Evolutionary conservation across 1,139 yeast species (phyloP), one percentile per base, ranked within the genome.

Genomic region (Spathaspora sp.): DNA sequence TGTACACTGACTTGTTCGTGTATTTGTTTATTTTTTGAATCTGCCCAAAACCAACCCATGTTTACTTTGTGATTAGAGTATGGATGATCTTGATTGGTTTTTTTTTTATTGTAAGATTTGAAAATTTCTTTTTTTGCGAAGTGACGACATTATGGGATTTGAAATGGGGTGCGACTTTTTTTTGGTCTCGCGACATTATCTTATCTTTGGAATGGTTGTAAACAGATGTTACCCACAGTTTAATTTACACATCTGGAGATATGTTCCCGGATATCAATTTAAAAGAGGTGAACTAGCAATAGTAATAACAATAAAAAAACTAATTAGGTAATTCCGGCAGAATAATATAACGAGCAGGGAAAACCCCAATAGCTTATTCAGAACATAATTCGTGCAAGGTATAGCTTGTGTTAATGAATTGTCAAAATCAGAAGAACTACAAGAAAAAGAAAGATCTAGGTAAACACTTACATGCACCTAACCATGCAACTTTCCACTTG

Each of bases 41-140:
- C 80, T 43, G 89, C 85, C 93, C 93, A 86, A 65, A 86, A 86
- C 89, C 90, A 84, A 56, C 95, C 95, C 96, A 88, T 86, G 9
- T 15, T 49, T 20, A 11, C n/a, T 26, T 27, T 23, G 6, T 24
- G 29, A 7, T 39, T 29, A 15, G n/a, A 18, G n/a, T 15, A 24
- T 24, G 20, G 25, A 15, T 25, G 11, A 38, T 38, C 13, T 25
- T 38, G 33, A 25, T 31, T 31, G 36, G 36, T 7, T 31, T 31
- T 13, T 13, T n/a, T 31, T 29, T 11, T 29, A 7, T 31, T 13
- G 5, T 15, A 15, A n/a, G 11, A 26, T 15, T 31, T 15, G 36
- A 31, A 31, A 31, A 31, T 31, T 31, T 31, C 36, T 31, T 31
- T 31, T 31, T 31, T 26, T 4, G 29, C 29, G n/a, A 26, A 26